Conservation (phyloP, 2,329 filamentous ascomycete genomes). For the Fusarium sp. region DNA sequence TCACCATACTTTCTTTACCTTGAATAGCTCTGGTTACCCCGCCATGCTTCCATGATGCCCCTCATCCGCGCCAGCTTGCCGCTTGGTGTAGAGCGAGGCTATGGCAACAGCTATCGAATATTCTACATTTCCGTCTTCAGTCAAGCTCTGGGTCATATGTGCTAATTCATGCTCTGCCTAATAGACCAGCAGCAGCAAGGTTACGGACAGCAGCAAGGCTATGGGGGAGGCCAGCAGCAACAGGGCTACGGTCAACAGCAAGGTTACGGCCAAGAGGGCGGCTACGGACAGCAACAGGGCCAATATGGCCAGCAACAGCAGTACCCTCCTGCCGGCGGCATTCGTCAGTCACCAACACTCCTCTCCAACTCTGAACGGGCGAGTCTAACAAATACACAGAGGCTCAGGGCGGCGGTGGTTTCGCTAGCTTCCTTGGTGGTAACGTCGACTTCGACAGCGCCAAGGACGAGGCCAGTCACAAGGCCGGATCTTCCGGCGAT, state of each 20-base stretch:
- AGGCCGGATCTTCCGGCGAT: constrained; percentile 63
- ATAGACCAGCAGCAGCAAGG: constrained; percentile 32
- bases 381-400: constrained; percentile 49
- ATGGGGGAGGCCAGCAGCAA: constrained; percentile 15
- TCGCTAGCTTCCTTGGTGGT: constrained; percentile 57
- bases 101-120: neutral
- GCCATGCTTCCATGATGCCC: constrained; percentile 43
- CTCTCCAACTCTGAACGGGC: neutral
- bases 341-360: constrained; percentile 47
- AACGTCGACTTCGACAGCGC: constrained; percentile 65
- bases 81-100: neutral
- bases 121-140: neutral
- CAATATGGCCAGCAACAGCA: constrained; percentile 42
- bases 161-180: constrained; percentile 15
- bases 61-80: constrained; percentile 8
- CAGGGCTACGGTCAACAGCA: constrained; percentile 23
- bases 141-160: neutral
- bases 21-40: constrained; percentile 37
- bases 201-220: neutral
- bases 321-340: constrained; percentile 43
- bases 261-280: neutral
- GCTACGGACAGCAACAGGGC: constrained; percentile 25
- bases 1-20: neutral
- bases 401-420: constrained; percentile 54
- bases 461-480: constrained; percentile 63